A percentile compares a stretch with the other conserved stretches of the same genome.
Conservation (phyloP, 1,284 basidiomycete genomes). For the Ceratobasidium papillatum region DNA sequence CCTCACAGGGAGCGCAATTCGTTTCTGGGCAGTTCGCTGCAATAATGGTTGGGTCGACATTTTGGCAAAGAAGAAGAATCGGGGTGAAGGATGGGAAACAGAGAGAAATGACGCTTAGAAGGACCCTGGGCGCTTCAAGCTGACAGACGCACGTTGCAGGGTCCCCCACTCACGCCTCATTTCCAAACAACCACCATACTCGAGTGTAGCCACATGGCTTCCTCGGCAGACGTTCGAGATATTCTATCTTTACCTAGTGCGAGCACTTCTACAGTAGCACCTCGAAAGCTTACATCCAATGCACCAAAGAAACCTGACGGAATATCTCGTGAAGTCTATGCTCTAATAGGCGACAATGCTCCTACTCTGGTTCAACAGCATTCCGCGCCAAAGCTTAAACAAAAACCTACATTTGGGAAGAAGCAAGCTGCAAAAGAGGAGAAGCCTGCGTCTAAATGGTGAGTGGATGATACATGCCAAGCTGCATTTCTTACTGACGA, state of each 20-base stretch:
- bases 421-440: constrained; percentile 45
- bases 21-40: constrained; percentile 93
- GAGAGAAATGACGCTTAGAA: constrained; percentile 7
- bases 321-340: constrained; percentile 91
- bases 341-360: constrained; percentile 90
- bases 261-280: constrained; percentile 57
- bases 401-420: constrained; percentile 72
- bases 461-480: constrained; percentile 51
- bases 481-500: constrained; percentile 35
- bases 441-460: constrained; percentile 39
- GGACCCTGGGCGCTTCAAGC: constrained; percentile 26
- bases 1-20: constrained; percentile 92
- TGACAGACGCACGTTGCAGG: constrained; percentile 26
- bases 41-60: constrained; percentile 99
- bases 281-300: constrained; percentile 37
- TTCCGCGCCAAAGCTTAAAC: constrained; percentile 79
- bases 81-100: constrained; percentile 8
- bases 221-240: constrained; percentile 82
- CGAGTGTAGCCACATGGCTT: constrained; percentile 46
- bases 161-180: neutral
- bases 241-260: constrained; percentile 70
- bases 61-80: constrained; percentile 41
- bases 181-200: constrained; percentile 25
- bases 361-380: constrained; percentile 73
- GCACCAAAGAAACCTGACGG: constrained; percentile 78